Conservation (phyloP, 768 basidiomycete genomes). For the Pilatotrama ljubarskyi region DNA sequence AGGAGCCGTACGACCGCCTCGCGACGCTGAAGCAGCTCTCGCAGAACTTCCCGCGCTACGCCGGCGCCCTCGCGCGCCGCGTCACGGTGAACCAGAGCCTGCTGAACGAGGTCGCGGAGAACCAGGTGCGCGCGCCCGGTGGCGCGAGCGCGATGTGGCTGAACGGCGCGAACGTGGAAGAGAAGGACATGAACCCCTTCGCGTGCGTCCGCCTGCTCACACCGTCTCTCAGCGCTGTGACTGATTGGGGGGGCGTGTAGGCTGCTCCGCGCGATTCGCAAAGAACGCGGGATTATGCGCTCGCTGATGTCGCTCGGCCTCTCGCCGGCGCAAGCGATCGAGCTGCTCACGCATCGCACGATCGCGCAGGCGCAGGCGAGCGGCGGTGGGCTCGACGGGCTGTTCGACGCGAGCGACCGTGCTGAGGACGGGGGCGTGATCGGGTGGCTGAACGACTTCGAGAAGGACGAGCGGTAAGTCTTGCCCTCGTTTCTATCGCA, state of each 20-base stretch:
- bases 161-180: conserved; percentile 67
- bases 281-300: conserved; percentile 64
- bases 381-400: conserved; percentile 55
- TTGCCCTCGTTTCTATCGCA: no score
- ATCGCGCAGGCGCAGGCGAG: conserved; percentile 55
- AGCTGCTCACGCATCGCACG: conserved; percentile 65
- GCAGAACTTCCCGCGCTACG: conserved; percentile 90
- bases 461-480: conserved; percentile 69
- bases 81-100: conserved; percentile 55
- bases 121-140: conserved; percentile 52
- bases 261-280: conserved; percentile 68
- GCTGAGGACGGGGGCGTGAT: conserved; percentile 73
- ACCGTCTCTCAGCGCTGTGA: not conserved
- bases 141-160: conserved; percentile 71
- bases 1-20: conserved; percentile 37
- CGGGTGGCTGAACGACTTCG: conserved; percentile 89
- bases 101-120: conserved; percentile 54
- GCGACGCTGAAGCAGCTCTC: conserved; percentile 64
- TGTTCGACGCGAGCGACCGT: conserved; percentile 93
- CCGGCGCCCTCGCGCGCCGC: conserved; percentile 69
- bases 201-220: conserved; percentile 43
- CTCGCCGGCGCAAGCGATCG: conserved; percentile 62
- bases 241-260: conserved; percentile 31
- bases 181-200: conserved; percentile 71
- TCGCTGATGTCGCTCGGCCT: conserved; percentile 66